Evolutionary conservation across 2,329 filamentous ascomycete genomes (phyloP), one percentile per base, ranked within the genome.

Genomic region (Cladosporium sp.): DNA sequence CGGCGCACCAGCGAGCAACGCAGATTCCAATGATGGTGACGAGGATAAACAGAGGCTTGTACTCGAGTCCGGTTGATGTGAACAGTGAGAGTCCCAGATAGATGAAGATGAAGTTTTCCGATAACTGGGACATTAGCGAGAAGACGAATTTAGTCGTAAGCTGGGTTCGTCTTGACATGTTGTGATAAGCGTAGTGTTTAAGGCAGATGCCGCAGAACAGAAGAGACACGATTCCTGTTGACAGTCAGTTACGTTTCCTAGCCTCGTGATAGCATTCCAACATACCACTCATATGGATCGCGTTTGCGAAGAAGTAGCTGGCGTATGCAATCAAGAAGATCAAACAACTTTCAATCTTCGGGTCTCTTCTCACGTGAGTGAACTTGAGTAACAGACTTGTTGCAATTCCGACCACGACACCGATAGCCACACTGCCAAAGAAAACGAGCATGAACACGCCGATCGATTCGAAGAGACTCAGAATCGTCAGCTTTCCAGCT

Each of bases 21-120:
- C 92, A 97, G 45, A 99, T 96, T 4, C 93, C 91, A 42, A 92
- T 74, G 3, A 96, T 85, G 0, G 92, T 92, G 58, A 99, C 84
- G 50, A 99, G 86, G 62, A 97, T 97, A 63, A 99, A 89, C 2
- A 96, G 82, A 0, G 93, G 93, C 65, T 96, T 95, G 73, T 95
- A 99, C 53, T 89, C 83, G 19, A 96, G 78, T 43, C 88, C 83
- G 47, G 84, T 84, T 62, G 97, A 91, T 3, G 93, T 96, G 68
- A 99, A 97, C 22, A 99, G 79, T 1, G 93, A 95, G 3, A 99
- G 77, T 5, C 93, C 93, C 0, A 99, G 82, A 65, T 99, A 99
- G 69, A 99, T 99, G 74, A 99, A 99, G 70, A 99, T 99, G 68
- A 99, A 99, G 70, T 99, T 99, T 72, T 99, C 93, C 0, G 92